A percentile compares a stretch with the other conserved stretches of the same genome.
Conservation (phyloP, 1,284 basidiomycete genomes). For the Pholiota adiposa region DNA sequence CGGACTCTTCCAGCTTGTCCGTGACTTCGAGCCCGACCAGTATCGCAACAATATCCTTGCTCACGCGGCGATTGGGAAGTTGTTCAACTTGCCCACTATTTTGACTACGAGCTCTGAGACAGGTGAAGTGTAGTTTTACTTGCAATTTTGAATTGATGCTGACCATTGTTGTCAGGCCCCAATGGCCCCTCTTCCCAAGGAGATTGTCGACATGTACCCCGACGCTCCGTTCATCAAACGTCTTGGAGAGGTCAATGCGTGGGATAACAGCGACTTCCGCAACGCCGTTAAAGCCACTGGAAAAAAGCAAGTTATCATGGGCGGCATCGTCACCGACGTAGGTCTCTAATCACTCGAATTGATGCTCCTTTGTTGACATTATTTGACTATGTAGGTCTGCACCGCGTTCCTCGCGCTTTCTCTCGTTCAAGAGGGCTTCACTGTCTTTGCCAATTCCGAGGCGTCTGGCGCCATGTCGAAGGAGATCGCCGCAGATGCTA, state of each 20-base stretch:
- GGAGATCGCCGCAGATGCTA: constrained; percentile 46
- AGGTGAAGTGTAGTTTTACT: constrained; percentile 28
- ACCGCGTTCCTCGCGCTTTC: constrained; percentile 51
- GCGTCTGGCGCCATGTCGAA: constrained; percentile 45
- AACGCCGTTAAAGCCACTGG: constrained; percentile 48
- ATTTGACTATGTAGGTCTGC: constrained; percentile 39
- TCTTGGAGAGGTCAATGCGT: constrained; percentile 52
- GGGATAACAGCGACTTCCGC: constrained; percentile 52
- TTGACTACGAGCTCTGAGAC: constrained; percentile 49
- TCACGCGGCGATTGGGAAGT: constrained; percentile 46
- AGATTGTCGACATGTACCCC: constrained; percentile 49
- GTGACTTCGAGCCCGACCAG: constrained; percentile 41
- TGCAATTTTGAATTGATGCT: background rate
- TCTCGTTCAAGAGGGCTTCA: constrained; percentile 45
- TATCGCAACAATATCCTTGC: constrained; percentile 49
- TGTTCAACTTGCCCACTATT: constrained; percentile 47
- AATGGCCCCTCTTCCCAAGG: constrained; percentile 49
- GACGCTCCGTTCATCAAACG: constrained; percentile 48
- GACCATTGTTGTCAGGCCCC: constrained; percentile 40
- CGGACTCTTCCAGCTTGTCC: constrained; percentile 48
- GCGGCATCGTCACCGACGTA: constrained; percentile 52
- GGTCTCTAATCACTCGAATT: constrained; percentile 18
- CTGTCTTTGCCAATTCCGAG: constrained; percentile 49
- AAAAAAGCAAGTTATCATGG: constrained; percentile 52
- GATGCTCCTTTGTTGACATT: too few relatives aligned